Conservation (phyloP, 1,139 yeast species). For the Meyerozyma carpophila region DNA sequence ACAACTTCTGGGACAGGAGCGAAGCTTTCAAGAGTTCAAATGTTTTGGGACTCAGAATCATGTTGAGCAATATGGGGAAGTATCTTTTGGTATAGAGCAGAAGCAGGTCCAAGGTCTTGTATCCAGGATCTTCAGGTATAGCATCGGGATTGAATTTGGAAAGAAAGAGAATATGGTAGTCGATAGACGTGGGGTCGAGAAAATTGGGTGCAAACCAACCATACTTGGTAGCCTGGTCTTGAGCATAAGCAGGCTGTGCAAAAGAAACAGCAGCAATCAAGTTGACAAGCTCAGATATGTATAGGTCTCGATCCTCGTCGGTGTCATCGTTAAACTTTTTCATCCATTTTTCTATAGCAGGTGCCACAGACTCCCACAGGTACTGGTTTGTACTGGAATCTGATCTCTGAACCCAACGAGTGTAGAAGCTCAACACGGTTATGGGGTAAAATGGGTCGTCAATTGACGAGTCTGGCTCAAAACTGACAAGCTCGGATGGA, state of each 20-base stretch:
- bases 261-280: not conserved
- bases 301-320: not conserved
- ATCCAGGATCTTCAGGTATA: not conserved
- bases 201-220: not conserved
- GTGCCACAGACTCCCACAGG: not conserved
- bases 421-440: not conserved
- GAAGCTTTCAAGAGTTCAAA: not conserved
- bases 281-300: not conserved
- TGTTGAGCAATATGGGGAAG: not conserved
- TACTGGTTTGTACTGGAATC: not conserved
- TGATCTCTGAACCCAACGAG: not conserved
- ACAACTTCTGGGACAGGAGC: not conserved
- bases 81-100: not conserved
- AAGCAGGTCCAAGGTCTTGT: not conserved
- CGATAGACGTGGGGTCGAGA: not conserved
- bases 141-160: not conserved
- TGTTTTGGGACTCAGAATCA: not conserved
- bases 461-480: not conserved
- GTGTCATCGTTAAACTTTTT: not conserved
- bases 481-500: not conserved
- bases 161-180: not conserved
- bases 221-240: not conserved
- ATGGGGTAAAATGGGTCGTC: constrained; percentile 1
- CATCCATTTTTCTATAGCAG: not conserved
- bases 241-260: not conserved